A percentile compares a stretch with the other conserved stretches of the same genome.
Conservation (phyloP, 352 stramenopile species). For the Phytopythium boreale region DNA sequence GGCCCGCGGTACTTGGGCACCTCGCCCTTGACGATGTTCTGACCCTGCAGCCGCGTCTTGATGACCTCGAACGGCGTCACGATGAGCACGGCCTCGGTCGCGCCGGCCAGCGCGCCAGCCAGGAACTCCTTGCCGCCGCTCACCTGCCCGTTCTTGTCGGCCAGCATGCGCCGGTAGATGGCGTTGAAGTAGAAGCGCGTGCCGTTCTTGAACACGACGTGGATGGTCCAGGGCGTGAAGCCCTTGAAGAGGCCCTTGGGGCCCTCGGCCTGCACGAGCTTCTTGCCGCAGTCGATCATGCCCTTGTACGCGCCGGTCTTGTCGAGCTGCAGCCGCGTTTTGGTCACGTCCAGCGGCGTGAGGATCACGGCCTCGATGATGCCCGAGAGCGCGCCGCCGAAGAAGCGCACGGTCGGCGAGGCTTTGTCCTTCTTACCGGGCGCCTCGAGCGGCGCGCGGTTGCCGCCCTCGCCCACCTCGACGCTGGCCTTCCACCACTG, state of each 20-base stretch:
- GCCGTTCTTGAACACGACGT: conserved; percentile 90
- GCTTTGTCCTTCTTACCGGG: conserved; percentile 51
- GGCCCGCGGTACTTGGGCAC: conserved; percentile 84
- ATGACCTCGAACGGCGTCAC: conserved; percentile 98
- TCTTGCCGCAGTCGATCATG: conserved; percentile 83
- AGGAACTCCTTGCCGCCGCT: conserved; percentile 79
- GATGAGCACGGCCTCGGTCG: conserved; percentile 96
- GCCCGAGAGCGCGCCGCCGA: conserved; percentile 79
- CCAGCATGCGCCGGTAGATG: conserved; percentile 72
- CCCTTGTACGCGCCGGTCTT: conserved; percentile 83
- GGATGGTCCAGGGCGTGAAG: conserved; percentile 86
- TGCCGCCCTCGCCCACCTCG: conserved; percentile 71
- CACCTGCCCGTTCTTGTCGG: conserved; percentile 79
- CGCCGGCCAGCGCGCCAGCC: conserved; percentile 90
- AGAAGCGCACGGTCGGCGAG: conserved; percentile 71
- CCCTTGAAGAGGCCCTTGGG: conserved; percentile 83
- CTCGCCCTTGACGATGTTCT: conserved; percentile 86
- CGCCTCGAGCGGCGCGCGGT: conserved; percentile 48
- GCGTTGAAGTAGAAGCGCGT: conserved; percentile 90
- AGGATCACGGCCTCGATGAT: conserved; percentile 85
- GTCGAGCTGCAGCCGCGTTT: conserved; percentile 88
- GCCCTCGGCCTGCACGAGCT: conserved; percentile 76
- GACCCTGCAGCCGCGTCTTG: conserved; percentile 96
- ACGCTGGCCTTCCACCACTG: conserved; percentile 86
- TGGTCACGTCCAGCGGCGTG: conserved; percentile 86